Percentiles rank a stretch among this genome's conserved stretches.
Conservation (phyloP, 768 basidiomycete species). For the Pisolithus microcarpus region DNA sequence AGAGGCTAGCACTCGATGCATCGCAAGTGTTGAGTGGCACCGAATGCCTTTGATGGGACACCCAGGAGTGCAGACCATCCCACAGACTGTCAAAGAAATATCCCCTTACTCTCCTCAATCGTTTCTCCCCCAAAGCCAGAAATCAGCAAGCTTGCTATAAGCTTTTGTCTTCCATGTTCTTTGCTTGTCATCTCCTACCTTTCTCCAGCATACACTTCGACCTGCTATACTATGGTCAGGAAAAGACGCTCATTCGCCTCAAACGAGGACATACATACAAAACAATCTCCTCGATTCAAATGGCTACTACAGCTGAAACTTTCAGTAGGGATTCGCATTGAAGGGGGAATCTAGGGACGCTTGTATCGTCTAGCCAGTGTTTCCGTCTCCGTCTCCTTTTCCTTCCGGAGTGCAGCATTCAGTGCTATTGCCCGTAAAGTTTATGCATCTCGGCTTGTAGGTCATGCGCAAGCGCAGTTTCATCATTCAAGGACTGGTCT, state of each 20-base stretch:
- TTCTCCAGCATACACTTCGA: background rate
- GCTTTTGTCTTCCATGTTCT: too few species aligned
- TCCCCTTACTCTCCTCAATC: background rate
- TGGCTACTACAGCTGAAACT: constrained; percentile 46
- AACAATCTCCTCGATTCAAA: constrained; percentile 39
- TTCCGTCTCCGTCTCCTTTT: constrained; percentile 54
- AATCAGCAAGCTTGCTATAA: background rate
- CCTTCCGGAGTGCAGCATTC: constrained; percentile 34
- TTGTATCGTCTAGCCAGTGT: constrained; percentile 48
- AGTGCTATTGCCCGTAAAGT: constrained; percentile 43
- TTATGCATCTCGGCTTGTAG: constrained; percentile 42
- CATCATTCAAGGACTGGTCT: constrained; percentile 43
- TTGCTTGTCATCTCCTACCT: too few species aligned
- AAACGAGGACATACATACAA: constrained; percentile 43
- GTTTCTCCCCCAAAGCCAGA: background rate
- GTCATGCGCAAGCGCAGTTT: constrained; percentile 59
- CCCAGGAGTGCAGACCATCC: constrained; percentile 57
- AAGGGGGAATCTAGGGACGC: constrained; percentile 60
- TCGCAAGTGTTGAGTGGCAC: constrained; percentile 58
- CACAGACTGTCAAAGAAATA: constrained; percentile 16
- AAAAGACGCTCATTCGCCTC: constrained; percentile 65
- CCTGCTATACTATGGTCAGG: background rate
- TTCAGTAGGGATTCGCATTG: constrained; percentile 58
- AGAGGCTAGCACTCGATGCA: constrained; percentile 62
- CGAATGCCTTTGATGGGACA: constrained; percentile 72